A percentile compares a stretch with the other conserved stretches of the same genome.
Conservation (phyloP, 495 filamentous ascomycete genomes). For the Neurospora tetraspora region DNA sequence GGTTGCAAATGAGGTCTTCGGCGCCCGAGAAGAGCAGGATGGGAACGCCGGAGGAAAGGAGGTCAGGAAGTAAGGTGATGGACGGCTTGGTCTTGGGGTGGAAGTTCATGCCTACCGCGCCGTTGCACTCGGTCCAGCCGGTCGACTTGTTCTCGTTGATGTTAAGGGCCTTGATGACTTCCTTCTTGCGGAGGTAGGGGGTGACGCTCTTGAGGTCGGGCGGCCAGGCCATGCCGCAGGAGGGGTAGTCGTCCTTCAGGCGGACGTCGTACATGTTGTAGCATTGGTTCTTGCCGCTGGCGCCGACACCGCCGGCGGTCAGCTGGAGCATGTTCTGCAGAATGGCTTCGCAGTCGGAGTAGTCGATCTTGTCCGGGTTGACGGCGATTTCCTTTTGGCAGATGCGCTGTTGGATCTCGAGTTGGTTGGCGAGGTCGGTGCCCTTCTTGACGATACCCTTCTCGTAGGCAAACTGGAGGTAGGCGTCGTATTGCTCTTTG, state of each 20-base stretch:
- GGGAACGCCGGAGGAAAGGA: slow-evolving; percentile 59
- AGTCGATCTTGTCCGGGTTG: slow-evolving; percentile 53
- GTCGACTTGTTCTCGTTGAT: slow-evolving; percentile 69
- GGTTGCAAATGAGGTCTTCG: slow-evolving; percentile 93
- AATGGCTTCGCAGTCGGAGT: slow-evolving; percentile 60
- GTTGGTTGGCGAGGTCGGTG: slow-evolving; percentile 47
- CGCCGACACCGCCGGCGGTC: slow-evolving; percentile 35
- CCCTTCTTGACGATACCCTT: slow-evolving; percentile 59
- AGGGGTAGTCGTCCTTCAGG: slow-evolving; percentile 57
- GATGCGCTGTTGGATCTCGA: slow-evolving; percentile 37
- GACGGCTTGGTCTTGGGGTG: slow-evolving; percentile 61
- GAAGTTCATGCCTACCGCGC: slow-evolving; percentile 64
- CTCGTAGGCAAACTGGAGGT: slow-evolving; percentile 68
- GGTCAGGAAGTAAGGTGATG: slow-evolving; percentile 61
- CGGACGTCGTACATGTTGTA: slow-evolving; percentile 95
- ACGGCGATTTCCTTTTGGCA: slow-evolving; percentile 59
- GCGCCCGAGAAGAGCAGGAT: slow-evolving; percentile 87
- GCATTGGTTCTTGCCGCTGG: slow-evolving; percentile 46
- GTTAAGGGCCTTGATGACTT: slow-evolving; percentile 72
- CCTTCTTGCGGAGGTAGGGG: slow-evolving; percentile 74
- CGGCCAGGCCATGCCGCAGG: slow-evolving; percentile 95
- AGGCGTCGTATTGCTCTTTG: slow-evolving; percentile 79
- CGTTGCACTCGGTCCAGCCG: slow-evolving; percentile 88
- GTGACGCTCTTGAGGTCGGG: slow-evolving; percentile 66
- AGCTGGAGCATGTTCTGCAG: slow-evolving; percentile 56